Percentiles rank a stretch among this genome's conserved stretches.
phyloP scores from a whole-genome alignment of 768 basidiomycete genomes.

The Collybia mongolica region DNA sequence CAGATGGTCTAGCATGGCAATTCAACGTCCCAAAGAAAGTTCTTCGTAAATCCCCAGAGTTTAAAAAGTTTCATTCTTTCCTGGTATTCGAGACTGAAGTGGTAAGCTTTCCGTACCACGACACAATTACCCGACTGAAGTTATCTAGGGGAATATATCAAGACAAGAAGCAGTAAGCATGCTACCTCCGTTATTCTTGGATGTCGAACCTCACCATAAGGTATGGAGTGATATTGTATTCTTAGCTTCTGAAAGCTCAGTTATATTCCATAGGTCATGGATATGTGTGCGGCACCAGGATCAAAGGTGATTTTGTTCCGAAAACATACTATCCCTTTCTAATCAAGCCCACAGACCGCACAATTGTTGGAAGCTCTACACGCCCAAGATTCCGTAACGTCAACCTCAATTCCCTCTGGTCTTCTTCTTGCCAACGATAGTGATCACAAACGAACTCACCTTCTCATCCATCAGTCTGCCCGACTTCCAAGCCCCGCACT shows the following conservation, averaged over 20 bases:
- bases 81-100: conserved; percentile 98
- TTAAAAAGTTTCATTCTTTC: conserved; percentile 94
- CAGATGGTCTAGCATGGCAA: conserved; percentile 94
- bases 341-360: conserved; percentile 61
- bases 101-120: conserved; percentile 44
- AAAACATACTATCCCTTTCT: neutral
- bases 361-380: conserved; percentile 96
- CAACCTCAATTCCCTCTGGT: conserved; percentile 74
- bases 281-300: conserved; percentile 98
- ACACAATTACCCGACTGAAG: neutral
- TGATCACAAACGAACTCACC: conserved; percentile 90
- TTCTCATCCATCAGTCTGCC: conserved; percentile 97
- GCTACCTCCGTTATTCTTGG: conserved; percentile 95
- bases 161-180: conserved; percentile 98
- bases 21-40: conserved; percentile 89
- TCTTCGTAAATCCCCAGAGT: conserved; percentile 83
- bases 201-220: conserved; percentile 89
- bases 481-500: conserved; percentile 88
- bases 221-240: conserved; percentile 34
- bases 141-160: conserved; percentile 78
- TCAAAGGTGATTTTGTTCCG: conserved; percentile 69
- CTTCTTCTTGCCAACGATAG: conserved; percentile 94
- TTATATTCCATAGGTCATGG: conserved; percentile 62
- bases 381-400: conserved; percentile 62
- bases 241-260: neutral